Base-by-base conservation (phyloP, 31 red algal genomes). In the Odonthalia washingtoniensis region DNA sequence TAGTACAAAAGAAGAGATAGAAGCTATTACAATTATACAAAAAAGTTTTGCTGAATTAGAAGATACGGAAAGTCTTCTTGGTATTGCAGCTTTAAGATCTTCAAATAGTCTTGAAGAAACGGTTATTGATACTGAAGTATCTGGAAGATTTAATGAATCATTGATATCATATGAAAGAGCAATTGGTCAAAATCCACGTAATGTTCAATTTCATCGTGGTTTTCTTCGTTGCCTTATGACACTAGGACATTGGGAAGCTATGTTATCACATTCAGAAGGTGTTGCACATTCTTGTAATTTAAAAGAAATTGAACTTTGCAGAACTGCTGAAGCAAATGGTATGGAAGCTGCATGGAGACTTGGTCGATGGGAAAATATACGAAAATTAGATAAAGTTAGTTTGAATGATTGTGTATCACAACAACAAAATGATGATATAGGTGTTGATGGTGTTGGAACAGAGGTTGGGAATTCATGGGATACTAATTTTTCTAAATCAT, bases 221-320 rank as follows among this genome's bases (percentile, higher is more conserved):
- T 97, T 94, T 41, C 60, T 97, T 9, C 82, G 80, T 26, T 93
- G 95, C 77, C 46, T 97, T 18, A 84, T 82, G 74, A 78, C 92
- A 30, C 82, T 97, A 36, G 95, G 95, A 12, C 95, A 93, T 45
- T 94, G 90, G 91, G 91, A 97, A 53, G 91, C 95, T 14, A 89
- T 91, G 91, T 78, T 97, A 2, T 80, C 78, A 6, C 95, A 93
- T 78, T 61, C 91, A 5, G 84, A 89, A 62, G 77, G 84, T 26
- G 82, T 93, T 14, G 60, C 69, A 30, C 83, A 68, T 9, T 91
- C 89, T 72, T 49, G 80, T 40, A 89, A 65, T n/a, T 43, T 88
- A 32, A 42, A 53, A 18, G 90, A 87, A 74, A 82, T 53, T 1
- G 63, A 81, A 36, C 44, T 86, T 30, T 74, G 87, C 38, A 42